Evolutionary conservation across 768 basidiomycete species (phyloP), one percentile per base, ranked within the genome.

Genomic region (Termitomyces sp.): DNA sequence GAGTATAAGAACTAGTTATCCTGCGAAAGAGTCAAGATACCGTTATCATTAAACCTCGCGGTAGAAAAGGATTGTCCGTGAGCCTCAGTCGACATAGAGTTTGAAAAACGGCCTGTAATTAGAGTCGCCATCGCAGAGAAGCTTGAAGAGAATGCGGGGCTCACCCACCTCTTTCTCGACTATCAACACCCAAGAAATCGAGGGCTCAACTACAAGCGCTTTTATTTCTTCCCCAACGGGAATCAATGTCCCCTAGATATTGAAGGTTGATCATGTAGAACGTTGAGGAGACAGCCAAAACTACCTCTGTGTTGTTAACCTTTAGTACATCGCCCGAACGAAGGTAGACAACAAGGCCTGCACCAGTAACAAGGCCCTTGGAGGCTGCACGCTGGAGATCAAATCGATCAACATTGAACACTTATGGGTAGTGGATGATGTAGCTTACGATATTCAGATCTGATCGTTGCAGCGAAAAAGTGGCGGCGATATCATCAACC

Each of bases 21-120:
- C 51, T 18, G 33, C 45, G 18, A 41, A 31, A 37, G 16, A 36
- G 29, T 44, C 9, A 33, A 12, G 69, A 49, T 60, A 92, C 94
- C 5, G 94, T 96, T 64, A 96, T 79, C 44, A 94, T 75, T 20
- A 94, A 68, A 1, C 93, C 94, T 37, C 74, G 70, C 1, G 83
- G 79, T 44, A 86, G 69, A 4, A 67, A 69, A 0, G 74, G 67
- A 60, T 83, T 72, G 22, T 75, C 72, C 5, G 83, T 74, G 53
- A 94, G 72, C 22, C 71, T 71, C 16, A 85, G 61, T 42, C 78
- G 77, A 65, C 86, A 88, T 1, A 98, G 78, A 0, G 92, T 89
- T 66, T 94, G 90, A 68, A 98, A 98, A n/a, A 97, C 83, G 0
- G 97, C 96, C 96, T 98, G 67, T 39, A 16, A 59, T 20, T n/a